Conservation (phyloP, 2,329 filamentous ascomycete species). For the Colletotrichum theobromicola region DNA sequence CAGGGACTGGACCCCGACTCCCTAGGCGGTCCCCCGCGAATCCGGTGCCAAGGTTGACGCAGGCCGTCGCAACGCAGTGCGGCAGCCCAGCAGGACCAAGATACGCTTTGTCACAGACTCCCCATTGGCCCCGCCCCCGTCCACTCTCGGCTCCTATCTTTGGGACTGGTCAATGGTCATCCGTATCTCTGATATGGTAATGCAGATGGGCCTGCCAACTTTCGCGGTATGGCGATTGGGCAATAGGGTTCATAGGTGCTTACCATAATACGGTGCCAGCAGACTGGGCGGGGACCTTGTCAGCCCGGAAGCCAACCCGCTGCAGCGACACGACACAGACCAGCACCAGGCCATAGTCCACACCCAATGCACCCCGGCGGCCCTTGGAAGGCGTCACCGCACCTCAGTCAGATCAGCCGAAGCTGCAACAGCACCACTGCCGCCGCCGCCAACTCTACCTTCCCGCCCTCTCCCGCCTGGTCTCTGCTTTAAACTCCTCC, state of each 20-base stretch:
- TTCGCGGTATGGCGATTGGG: neutral
- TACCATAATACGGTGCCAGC: neutral
- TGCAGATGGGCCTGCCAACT: neutral
- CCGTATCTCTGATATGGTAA: neutral
- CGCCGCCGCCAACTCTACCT: neutral
- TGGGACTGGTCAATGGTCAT: neutral
- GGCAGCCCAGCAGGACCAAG: neutral
- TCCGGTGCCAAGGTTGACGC: conserved; percentile 18
- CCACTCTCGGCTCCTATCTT: conserved; percentile 5
- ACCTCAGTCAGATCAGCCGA: conserved; percentile 15
- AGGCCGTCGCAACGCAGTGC: neutral
- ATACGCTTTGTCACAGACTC: conserved; percentile 20
- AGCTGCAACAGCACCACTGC: conserved; percentile 12
- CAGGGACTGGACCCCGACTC: conserved; percentile 17
- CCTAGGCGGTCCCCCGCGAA: conserved; percentile 10
- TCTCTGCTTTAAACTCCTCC: conserved; percentile 14
- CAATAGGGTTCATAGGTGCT: too few relatives aligned
- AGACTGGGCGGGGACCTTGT: conserved; percentile 4
- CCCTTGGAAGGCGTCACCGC: conserved; percentile 16
- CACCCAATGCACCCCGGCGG: neutral
- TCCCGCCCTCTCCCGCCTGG: neutral
- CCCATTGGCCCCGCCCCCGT: neutral
- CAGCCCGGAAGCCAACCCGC: neutral
- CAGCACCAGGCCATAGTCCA: conserved; percentile 3
- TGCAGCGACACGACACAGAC: neutral